These are phyloP conservation scores for Candida arabinofermentans DNA, from an alignment of 805 yeast genomes.

Conservation along the genomic window DNA sequence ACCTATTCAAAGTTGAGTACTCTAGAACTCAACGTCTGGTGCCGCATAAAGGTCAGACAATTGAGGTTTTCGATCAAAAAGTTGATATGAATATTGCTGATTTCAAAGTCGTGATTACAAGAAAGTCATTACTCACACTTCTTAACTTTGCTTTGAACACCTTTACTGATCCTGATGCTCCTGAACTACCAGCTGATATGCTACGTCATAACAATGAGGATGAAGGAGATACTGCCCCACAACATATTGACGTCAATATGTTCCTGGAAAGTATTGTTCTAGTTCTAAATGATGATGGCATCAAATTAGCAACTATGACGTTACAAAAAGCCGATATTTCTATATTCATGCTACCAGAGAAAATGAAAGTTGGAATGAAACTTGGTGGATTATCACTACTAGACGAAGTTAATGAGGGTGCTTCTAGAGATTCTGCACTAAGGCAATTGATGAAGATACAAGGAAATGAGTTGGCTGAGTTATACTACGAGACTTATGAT, in stretches of 20 bases:
- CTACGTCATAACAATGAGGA: constrained; percentile 63
- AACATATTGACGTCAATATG: constrained; percentile 65
- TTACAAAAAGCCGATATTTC: constrained; percentile 69
- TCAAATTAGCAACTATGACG: constrained; percentile 73
- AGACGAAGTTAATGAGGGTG: constrained; percentile 70
- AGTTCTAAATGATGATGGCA: constrained; percentile 77
- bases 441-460: constrained; percentile 73
- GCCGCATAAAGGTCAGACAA: constrained; percentile 44
- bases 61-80: constrained; percentile 75
- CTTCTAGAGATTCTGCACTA: constrained; percentile 53
- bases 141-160: constrained; percentile 81
- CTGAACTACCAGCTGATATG: constrained; percentile 64
- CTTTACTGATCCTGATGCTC: constrained; percentile 77
- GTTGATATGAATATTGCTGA: constrained; percentile 73
- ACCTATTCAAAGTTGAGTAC: constrained; percentile 58
- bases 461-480: constrained; percentile 73
- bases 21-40: constrained; percentile 58
- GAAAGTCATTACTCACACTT: constrained; percentile 73
- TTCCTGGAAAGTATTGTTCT: constrained; percentile 69
- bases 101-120: constrained; percentile 65
- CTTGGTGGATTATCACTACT: constrained; percentile 75
- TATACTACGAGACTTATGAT: constrained; percentile 80
- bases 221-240: constrained; percentile 59
- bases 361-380: constrained; percentile 64
- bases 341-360: constrained; percentile 68